phyloP scores from a whole-genome alignment of 2,329 filamentous ascomycete genomes.

The Capronia coronata region DNA sequence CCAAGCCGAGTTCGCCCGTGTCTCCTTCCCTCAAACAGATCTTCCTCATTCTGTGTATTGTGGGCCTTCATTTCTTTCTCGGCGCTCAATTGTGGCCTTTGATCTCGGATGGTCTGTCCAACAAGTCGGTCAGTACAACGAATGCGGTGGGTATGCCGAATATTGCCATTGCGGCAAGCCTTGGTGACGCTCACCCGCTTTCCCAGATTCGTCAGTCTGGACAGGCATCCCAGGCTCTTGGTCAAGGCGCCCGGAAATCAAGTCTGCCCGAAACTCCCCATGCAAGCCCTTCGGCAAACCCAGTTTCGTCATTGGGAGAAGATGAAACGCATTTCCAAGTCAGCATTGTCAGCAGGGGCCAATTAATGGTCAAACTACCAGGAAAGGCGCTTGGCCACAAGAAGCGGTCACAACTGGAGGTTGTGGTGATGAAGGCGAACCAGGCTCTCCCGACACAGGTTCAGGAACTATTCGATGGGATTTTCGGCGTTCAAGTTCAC shows the following conservation, averaged over 20 bases:
- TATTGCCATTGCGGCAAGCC: background rate
- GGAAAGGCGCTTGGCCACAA: slow-evolving; percentile 28
- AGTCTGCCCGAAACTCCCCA: background rate
- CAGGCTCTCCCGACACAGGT: slow-evolving; percentile 40
- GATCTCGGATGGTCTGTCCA: slow-evolving; percentile 1
- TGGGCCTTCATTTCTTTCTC: slow-evolving; percentile 12
- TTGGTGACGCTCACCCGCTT: background rate
- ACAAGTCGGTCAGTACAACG: background rate
- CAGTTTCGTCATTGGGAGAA: background rate
- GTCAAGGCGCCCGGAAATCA: background rate
- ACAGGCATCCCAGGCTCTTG: background rate
- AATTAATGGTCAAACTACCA: slow-evolving; percentile 18
- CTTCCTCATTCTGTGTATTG: slow-evolving; percentile 10
- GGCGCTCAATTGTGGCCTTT: slow-evolving; percentile 11
- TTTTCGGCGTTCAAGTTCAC: slow-evolving; percentile 48
- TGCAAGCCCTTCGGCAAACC: slow-evolving; percentile 4
- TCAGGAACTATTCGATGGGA: slow-evolving; percentile 48
- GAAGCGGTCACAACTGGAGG: slow-evolving; percentile 42
- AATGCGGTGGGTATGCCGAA: background rate
- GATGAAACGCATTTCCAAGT: slow-evolving; percentile 19
- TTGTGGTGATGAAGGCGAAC: slow-evolving; percentile 43
- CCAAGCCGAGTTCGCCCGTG: too few relatives aligned
- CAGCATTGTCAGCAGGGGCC: slow-evolving; percentile 7
- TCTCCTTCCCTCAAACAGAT: slow-evolving; percentile 8
- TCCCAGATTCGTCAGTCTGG: background rate